phyloP scores from a whole-genome alignment of 768 basidiomycete genomes.

The Mycena albidolilacea region DNA sequence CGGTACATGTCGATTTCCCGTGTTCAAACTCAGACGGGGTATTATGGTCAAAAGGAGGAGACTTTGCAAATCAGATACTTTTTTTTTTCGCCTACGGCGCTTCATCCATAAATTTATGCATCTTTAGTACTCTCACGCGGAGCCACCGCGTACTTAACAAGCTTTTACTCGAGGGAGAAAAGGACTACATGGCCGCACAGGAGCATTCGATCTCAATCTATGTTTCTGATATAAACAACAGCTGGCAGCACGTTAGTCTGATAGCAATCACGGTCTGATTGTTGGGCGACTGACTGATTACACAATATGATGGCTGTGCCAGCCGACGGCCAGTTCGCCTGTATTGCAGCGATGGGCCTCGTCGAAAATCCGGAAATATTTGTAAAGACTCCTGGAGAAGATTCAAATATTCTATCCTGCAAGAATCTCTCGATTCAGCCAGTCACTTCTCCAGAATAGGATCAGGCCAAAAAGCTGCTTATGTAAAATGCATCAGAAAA shows the following conservation, averaged over 20 bases:
- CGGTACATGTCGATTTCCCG: constrained; percentile 61
- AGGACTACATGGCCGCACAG: constrained; percentile 64
- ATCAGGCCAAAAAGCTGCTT: no score
- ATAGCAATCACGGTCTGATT: no score
- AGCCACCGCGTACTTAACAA: constrained; percentile 61
- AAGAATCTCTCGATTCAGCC: no score
- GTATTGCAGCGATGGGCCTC: no score
- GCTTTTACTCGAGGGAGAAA: constrained; percentile 70
- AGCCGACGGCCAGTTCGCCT: no score
- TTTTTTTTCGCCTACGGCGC: neutral
- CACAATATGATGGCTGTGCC: no score
- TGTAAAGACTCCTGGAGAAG: no score
- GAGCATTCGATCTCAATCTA: constrained; percentile 68
- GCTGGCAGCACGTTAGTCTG: constrained; percentile 72
- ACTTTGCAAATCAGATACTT: constrained; percentile 61
- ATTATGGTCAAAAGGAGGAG: constrained; percentile 54
- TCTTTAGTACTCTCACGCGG: constrained; percentile 66
- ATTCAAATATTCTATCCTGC: no score
- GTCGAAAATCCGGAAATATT: no score
- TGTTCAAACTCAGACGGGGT: constrained; percentile 50
- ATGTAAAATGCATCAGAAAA: no score
- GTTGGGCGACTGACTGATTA: no score
- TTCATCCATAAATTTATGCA: constrained; percentile 9
- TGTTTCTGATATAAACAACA: constrained; percentile 59
- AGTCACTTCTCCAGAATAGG: no score